Base-by-base conservation (phyloP, 305 asterid genomes). In the Euphrasia arctica region DNA sequence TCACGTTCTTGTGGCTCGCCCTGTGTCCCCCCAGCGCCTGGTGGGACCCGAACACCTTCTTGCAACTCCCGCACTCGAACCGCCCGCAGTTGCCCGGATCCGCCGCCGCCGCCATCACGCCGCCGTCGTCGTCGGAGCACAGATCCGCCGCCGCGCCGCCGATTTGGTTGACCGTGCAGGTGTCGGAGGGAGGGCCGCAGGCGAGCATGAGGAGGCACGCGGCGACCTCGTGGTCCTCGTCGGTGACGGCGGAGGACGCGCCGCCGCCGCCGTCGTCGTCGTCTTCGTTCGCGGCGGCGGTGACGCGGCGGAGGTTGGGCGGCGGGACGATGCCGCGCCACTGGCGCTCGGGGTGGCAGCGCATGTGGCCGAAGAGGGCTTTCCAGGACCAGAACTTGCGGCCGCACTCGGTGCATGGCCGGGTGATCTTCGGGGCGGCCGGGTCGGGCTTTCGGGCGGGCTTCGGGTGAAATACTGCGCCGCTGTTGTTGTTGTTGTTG, bases 341-440 rank as follows among this genome's bases (percentile, higher is more conserved):
- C 50, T 80, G 80, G 9, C 98, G 89, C 66, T 90, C 96, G 0
- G 98, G 98, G 72, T 92, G 98, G 79, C 98, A 92, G 48, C 98
- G 91, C 98, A 92, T 92, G 74, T 92, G 98, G 54, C 98, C 98
- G 64, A 82, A 92, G 49, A 92, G 97, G 22, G 98, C 98, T 63
- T 92, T 92, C 86, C 74, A 65, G 0, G 98, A 90, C 90, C 85
- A 83, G 72, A 92, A 92, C 41, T 64, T 78, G 63, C 74, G 78
- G 29, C 97, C 97, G 72, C 98, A 92, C 59, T 87, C 97, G 12
- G 79, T 81, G 71, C 98, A 90, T 0, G 98, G 97, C 18, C 67
- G 45, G 0, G 90, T 87, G 58, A 86, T 91, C 49, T 83, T 86
- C 5, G 98, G 90, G 58, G 94, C 90, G 61, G 50, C 11, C 2